These are phyloP conservation scores for Anthostomella pinea DNA, from an alignment of 2,329 filamentous ascomycete species.

Conservation along the genomic window DNA sequence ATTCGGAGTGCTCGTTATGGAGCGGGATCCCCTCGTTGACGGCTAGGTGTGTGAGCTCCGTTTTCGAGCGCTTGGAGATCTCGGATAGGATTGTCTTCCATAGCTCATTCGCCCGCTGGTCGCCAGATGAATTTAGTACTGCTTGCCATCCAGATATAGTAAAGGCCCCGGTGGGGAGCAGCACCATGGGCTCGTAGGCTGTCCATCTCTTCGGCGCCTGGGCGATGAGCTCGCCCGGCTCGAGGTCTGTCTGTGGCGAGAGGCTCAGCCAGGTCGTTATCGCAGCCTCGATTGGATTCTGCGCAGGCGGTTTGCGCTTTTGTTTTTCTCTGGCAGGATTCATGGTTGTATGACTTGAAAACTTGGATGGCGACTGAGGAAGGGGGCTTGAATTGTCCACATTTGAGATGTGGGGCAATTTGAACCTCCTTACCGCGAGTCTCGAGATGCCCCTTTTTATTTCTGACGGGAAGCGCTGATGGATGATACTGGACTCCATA, in stretches of 20 bases:
- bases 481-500: no score
- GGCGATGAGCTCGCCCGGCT: slow-evolving; percentile 31
- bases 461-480: no score
- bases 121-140: slow-evolving; percentile 27
- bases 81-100: slow-evolving; percentile 49
- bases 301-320: no score
- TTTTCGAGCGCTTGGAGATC: slow-evolving; percentile 40
- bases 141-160: slow-evolving; percentile 38
- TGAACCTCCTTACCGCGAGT: no score
- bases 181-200: slow-evolving; percentile 58
- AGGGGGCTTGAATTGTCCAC: no score
- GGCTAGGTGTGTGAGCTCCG: slow-evolving; percentile 53
- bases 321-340: no score
- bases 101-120: slow-evolving; percentile 33
- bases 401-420: no score
- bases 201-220: slow-evolving; percentile 56
- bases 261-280: slow-evolving; percentile 10
- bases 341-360: no score
- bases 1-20: no score
- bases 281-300: slow-evolving; percentile 18
- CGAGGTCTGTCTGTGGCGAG: slow-evolving; percentile 14
- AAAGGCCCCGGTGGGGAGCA: slow-evolving; percentile 60
- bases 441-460: no score
- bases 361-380: no score
- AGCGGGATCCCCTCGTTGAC: slow-evolving; percentile 61